Conservation (phyloP, 2,329 filamentous ascomycete genomes). For the Penicillium sp. region DNA sequence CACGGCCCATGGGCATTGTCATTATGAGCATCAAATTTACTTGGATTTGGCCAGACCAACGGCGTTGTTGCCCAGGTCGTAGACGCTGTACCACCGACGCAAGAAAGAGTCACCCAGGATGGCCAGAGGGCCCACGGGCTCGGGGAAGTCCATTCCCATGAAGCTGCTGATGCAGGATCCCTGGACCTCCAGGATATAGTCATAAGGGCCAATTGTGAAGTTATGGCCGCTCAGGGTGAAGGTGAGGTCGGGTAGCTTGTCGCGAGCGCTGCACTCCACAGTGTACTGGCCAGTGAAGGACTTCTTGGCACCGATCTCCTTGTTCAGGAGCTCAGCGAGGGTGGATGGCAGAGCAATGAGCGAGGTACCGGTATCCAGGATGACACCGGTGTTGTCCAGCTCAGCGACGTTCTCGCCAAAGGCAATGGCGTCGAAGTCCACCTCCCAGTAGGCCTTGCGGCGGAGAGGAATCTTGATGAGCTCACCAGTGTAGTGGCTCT, state of each 20-base stretch:
- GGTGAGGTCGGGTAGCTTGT: conserved; percentile 83
- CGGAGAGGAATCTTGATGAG: conserved; percentile 92
- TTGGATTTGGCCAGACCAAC: conserved; percentile 90
- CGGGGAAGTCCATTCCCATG: conserved; percentile 92
- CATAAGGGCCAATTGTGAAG: conserved; percentile 84
- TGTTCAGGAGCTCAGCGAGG: conserved; percentile 93
- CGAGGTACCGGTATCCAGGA: conserved; percentile 97
- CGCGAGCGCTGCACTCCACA: conserved; percentile 83
- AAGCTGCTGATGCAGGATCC: conserved; percentile 97
- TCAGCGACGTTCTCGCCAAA: conserved; percentile 86
- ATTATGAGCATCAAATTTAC: conserved; percentile 42
- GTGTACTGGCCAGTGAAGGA: conserved; percentile 96
- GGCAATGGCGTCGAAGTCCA: conserved; percentile 89
- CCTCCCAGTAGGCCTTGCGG: conserved; percentile 99
- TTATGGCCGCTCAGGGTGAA: conserved; percentile 90
- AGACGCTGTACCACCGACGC: conserved; percentile 77
- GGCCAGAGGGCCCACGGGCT: conserved; percentile 85
- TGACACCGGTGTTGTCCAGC: conserved; percentile 91
- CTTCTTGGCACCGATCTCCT: conserved; percentile 98
- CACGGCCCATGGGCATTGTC: conserved; percentile 9
- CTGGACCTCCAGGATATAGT: conserved; percentile 95
- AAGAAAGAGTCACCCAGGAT: conserved; percentile 78
- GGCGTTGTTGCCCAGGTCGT: conserved; percentile 86
- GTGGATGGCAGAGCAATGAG: conserved; percentile 91
- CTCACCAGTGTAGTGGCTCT: conserved; percentile 81